These are phyloP conservation scores for Oemleria cerasiformis DNA, from an alignment of 306 rosid genomes.

Conservation along the genomic window DNA sequence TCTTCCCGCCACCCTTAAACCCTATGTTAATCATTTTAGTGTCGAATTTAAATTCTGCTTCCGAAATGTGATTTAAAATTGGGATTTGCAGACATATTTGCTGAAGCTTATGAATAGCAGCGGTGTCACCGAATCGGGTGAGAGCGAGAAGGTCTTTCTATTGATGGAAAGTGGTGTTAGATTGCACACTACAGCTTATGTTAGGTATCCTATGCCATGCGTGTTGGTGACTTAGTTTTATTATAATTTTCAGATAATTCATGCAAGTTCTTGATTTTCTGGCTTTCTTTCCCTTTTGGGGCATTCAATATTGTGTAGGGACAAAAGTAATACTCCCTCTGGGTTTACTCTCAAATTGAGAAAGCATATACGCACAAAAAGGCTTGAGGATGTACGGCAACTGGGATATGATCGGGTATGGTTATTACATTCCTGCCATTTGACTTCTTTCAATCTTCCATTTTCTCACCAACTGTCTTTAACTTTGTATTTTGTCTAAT, in stretches of 20 bases:
- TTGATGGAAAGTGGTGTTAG: constrained; percentile 94
- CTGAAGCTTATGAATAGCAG: constrained; percentile 94
- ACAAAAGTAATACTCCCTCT: constrained; percentile 94
- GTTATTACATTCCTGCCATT: background rate
- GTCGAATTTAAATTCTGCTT: background rate
- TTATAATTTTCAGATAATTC: background rate
- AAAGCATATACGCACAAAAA: constrained; percentile 87
- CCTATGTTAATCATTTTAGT: background rate
- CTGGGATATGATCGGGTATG: constrained; percentile 95
- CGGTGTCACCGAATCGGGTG: constrained; percentile 90
- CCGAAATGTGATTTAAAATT: background rate
- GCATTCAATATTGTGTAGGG: constrained; percentile 35
- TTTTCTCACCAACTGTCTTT: background rate
- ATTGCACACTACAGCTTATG: constrained; percentile 81
- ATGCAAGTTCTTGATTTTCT: background rate
- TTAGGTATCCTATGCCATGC: constrained; percentile 43
- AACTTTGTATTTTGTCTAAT: background rate
- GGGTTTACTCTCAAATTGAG: constrained; percentile 94
- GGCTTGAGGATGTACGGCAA: constrained; percentile 98
- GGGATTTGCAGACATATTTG: constrained; percentile 65
- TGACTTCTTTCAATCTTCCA: background rate
- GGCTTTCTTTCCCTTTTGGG: background rate
- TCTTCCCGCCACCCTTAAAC: background rate
- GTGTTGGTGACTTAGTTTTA: too few relatives aligned
- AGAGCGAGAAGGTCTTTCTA: constrained; percentile 87